Evolutionary conservation across 2,329 filamentous ascomycete species (phyloP).

Genomic region (Fusarium sp.): DNA sequence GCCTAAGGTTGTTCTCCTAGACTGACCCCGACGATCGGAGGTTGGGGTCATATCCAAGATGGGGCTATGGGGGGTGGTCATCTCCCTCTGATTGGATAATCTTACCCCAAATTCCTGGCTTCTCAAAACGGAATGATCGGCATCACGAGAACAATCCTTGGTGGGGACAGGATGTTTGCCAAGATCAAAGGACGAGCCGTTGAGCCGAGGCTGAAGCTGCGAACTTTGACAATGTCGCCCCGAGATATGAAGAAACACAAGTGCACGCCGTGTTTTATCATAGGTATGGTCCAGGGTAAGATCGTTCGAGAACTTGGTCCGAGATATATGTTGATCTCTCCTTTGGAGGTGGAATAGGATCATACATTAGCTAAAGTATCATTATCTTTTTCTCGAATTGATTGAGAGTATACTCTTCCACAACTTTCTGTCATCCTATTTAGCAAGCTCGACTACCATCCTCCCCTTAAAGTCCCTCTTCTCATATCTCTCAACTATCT

Average conservation of each 20-base stretch:
- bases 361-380: not conserved
- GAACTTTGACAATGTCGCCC: not conserved
- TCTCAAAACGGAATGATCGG: not conserved
- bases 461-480: slow-evolving; percentile 46
- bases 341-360: not conserved
- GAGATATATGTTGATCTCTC: not conserved
- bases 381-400: not conserved
- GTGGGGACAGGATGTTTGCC: not conserved
- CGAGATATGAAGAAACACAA: not conserved
- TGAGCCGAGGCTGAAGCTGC: not conserved
- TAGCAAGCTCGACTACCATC: slow-evolving; percentile 45
- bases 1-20: not conserved
- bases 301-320: not conserved
- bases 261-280: not conserved
- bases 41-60: not conserved
- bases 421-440: not conserved
- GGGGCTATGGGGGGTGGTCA: not conserved
- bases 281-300: not conserved
- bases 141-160: not conserved
- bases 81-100: not conserved
- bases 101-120: not conserved
- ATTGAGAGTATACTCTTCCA: not conserved
- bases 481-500: slow-evolving; percentile 45
- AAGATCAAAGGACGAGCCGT: not conserved
- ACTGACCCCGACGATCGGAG: not conserved